Conservation (phyloP, 768 basidiomycete genomes). For the Megacollybia marginata region DNA sequence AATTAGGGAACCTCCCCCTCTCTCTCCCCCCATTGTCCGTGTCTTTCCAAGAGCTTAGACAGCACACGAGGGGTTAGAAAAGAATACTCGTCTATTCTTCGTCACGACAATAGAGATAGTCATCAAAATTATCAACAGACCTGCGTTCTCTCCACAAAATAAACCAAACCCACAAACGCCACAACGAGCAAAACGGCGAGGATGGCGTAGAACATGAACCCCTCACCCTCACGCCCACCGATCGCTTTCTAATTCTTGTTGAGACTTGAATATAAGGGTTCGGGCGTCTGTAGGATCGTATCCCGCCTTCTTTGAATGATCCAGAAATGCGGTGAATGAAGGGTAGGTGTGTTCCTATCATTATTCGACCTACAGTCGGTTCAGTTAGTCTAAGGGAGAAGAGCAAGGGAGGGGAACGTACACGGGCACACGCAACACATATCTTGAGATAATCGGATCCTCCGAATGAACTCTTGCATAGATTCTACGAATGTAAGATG, state of each 20-base stretch:
- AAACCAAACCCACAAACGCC: no score
- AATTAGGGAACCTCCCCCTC: no score
- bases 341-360: conserved; percentile 95
- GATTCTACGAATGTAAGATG: conserved; percentile 71
- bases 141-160: no score
- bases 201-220: no score
- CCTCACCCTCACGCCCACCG: no score
- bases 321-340: conserved; percentile 51
- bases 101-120: no score
- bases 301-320: conserved; percentile 6
- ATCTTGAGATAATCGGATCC: conserved; percentile 83
- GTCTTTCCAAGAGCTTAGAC: no score
- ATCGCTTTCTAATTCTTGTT: conserved; percentile 39
- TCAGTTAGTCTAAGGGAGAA: background rate
- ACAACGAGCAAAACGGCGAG: no score
- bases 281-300: conserved; percentile 48
- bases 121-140: no score
- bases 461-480: conserved; percentile 71
- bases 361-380: conserved; percentile 66
- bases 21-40: no score
- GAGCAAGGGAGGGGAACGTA: conserved; percentile 22
- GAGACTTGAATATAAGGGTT: conserved; percentile 36
- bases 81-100: no score
- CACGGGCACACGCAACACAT: conserved; percentile 80
- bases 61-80: no score